Conservation (phyloP, 805 yeast genomes). For the Wickerhamomyces chaumierensis region DNA sequence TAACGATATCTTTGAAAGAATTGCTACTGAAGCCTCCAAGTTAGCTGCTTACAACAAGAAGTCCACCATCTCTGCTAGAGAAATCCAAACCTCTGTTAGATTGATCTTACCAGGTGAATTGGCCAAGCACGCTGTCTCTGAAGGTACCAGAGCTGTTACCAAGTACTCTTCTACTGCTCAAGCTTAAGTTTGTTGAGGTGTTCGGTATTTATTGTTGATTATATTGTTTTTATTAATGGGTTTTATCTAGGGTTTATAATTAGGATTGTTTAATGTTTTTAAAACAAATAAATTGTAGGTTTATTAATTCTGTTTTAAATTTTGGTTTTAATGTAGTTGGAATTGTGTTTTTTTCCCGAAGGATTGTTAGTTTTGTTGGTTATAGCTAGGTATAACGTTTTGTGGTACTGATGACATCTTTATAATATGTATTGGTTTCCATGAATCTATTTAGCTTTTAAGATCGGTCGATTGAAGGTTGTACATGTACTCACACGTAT, state of each 20-base stretch:
- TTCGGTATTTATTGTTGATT: constrained; percentile 1
- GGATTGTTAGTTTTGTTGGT: no score
- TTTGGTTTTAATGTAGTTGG: no score
- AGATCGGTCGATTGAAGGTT: no score
- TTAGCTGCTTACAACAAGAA: constrained; percentile 98
- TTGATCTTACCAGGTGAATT: constrained; percentile 97
- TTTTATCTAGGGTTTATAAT: neutral
- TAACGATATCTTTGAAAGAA: constrained; percentile 96
- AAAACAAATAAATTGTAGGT: constrained; percentile 6
- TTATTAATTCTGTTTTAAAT: no score
- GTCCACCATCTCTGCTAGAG: constrained; percentile 96
- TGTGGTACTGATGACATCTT: no score
- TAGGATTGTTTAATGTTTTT: neutral
- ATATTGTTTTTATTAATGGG: neutral
- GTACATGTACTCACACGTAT: no score
- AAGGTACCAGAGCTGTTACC: constrained; percentile 97
- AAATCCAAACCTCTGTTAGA: constrained; percentile 97
- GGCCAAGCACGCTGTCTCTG: constrained; percentile 97
- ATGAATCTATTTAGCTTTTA: no score
- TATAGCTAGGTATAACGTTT: no score
- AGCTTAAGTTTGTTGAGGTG: constrained; percentile 21
- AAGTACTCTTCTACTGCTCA: constrained; percentile 69
- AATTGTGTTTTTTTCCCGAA: no score
- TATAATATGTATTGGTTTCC: no score
- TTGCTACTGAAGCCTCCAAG: constrained; percentile 95